Conservation (phyloP, 2,329 filamentous ascomycete species). For the Scedosporium aurantiacum region DNA sequence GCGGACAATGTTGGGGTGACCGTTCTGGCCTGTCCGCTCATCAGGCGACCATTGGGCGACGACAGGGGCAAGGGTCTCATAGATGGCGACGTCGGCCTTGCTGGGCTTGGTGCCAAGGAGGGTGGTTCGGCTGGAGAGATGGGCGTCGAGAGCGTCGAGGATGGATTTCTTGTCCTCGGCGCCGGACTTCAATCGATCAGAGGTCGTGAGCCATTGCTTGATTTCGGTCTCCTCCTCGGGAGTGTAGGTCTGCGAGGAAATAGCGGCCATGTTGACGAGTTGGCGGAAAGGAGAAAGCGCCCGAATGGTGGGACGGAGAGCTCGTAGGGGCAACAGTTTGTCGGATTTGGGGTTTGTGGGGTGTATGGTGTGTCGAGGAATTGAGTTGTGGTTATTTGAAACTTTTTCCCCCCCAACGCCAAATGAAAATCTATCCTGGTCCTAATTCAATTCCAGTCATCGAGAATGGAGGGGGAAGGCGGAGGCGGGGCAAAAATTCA, state of each 20-base stretch:
- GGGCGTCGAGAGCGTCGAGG: slow-evolving; percentile 70
- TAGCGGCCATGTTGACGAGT: slow-evolving; percentile 47
- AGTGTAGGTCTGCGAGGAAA: slow-evolving; percentile 60
- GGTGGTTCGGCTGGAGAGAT: slow-evolving; percentile 80
- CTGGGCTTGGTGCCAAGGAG: slow-evolving; percentile 84
- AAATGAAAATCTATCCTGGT: neutral
- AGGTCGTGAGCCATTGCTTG: slow-evolving; percentile 75
- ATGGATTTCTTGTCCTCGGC: slow-evolving; percentile 53
- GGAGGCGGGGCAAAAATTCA: slow-evolving; percentile 2
- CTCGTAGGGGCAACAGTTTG: slow-evolving; percentile 36
- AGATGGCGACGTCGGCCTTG: slow-evolving; percentile 74
- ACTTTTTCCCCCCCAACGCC: neutral
- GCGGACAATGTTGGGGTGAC: slow-evolving; percentile 82
- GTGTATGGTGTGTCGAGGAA: slow-evolving; percentile 1
- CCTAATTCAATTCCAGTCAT: neutral
- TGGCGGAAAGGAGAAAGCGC: slow-evolving; percentile 23
- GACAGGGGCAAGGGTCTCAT: slow-evolving; percentile 63
- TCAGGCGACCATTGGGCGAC: slow-evolving; percentile 74
- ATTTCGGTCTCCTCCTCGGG: slow-evolving; percentile 76
- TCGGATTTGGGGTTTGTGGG: slow-evolving; percentile 2
- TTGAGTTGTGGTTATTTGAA: neutral
- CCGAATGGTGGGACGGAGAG: slow-evolving; percentile 23
- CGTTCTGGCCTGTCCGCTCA: slow-evolving; percentile 79
- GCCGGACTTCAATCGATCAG: slow-evolving; percentile 48
- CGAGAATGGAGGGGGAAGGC: neutral